phyloP scores from a whole-genome alignment of 176 grass and related monocot species.

The Tillandsia fasciculata region DNA sequence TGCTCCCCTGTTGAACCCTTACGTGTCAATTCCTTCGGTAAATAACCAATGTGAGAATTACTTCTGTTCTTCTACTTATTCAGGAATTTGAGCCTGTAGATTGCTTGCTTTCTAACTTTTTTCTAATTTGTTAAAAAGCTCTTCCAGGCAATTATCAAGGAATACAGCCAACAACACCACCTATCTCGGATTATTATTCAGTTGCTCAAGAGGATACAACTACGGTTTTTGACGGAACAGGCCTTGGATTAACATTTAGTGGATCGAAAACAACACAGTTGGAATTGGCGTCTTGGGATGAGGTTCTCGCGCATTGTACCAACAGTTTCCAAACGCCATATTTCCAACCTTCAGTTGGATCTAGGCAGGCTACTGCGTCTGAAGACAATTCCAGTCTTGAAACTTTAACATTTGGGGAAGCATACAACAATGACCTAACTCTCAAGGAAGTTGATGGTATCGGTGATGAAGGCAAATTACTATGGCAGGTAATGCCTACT shows the following conservation, averaged over 20 bases:
- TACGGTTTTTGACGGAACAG: slow-evolving; percentile 45
- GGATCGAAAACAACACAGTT: slow-evolving; percentile 31
- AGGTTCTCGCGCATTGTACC: slow-evolving; percentile 30
- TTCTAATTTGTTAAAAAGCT: slow-evolving; percentile 17
- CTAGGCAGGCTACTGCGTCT: slow-evolving; percentile 32
- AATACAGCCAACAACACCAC: slow-evolving; percentile 33
- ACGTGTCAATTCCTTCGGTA: slow-evolving; percentile 37
- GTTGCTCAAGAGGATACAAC: slow-evolving; percentile 39
- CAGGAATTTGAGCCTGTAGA: background rate
- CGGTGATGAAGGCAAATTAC: slow-evolving; percentile 31
- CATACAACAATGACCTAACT: slow-evolving; percentile 49
- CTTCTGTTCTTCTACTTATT: slow-evolving; percentile 15
- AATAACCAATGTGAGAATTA: slow-evolving; percentile 55
- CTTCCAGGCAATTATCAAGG: slow-evolving; percentile 56
- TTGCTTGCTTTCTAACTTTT: slow-evolving; percentile 18
- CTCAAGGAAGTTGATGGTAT: slow-evolving; percentile 38
- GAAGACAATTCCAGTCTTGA: slow-evolving; percentile 45
- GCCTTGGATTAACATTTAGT: slow-evolving; percentile 39
- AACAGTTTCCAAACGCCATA: slow-evolving; percentile 25
- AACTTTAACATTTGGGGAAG: slow-evolving; percentile 42
- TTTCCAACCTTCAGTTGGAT: slow-evolving; percentile 26
- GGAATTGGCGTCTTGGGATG: slow-evolving; percentile 48
- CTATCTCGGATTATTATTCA: slow-evolving; percentile 43
- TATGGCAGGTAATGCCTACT: slow-evolving; percentile 44
- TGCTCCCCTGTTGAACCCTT: slow-evolving; percentile 28